Evolutionary conservation across 1,284 basidiomycete species (phyloP).

Genomic region (Ceratobasidium sp.): DNA sequence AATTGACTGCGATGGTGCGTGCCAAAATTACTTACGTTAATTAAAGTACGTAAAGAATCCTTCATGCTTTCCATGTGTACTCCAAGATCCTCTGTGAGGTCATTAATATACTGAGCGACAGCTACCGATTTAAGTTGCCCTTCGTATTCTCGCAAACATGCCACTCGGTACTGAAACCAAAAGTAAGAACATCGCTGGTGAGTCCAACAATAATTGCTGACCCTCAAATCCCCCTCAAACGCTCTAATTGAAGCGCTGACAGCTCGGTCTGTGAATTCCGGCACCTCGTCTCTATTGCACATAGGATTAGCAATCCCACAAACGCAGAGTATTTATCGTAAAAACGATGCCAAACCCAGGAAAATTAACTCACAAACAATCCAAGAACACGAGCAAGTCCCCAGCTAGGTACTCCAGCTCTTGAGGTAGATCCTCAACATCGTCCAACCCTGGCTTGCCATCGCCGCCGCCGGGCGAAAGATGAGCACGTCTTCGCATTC

Average conservation of each 20-base stretch:
- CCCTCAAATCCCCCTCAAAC: conserved; percentile 75
- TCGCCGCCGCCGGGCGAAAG: neutral
- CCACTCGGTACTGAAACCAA: conserved; percentile 73
- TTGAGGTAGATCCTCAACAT: conserved; percentile 73
- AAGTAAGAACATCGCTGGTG: neutral
- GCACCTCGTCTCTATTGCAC: conserved; percentile 35
- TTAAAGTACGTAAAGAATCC: conserved; percentile 73
- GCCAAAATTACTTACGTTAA: conserved; percentile 70
- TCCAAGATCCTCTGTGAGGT: conserved; percentile 73
- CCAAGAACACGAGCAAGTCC: conserved; percentile 73
- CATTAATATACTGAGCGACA: conserved; percentile 78
- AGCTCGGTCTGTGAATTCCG: conserved; percentile 67
- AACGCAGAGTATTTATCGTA: no score
- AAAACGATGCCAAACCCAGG: no score
- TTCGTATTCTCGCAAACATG: conserved; percentile 72
- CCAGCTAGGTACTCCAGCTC: conserved; percentile 71
- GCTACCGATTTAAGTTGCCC: conserved; percentile 78
- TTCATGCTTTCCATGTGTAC: conserved; percentile 77
- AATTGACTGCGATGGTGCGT: neutral
- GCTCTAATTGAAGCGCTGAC: conserved; percentile 75
- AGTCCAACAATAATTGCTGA: no score
- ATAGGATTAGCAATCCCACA: no score
- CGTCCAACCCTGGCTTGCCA: conserved; percentile 53
- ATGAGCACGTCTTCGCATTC: neutral
- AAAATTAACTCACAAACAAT: conserved; percentile 67